Evolutionary conservation across 768 basidiomycete species (phyloP), one percentile per base, ranked within the genome.

Genomic region (Mrakia hoshinonis): DNA sequence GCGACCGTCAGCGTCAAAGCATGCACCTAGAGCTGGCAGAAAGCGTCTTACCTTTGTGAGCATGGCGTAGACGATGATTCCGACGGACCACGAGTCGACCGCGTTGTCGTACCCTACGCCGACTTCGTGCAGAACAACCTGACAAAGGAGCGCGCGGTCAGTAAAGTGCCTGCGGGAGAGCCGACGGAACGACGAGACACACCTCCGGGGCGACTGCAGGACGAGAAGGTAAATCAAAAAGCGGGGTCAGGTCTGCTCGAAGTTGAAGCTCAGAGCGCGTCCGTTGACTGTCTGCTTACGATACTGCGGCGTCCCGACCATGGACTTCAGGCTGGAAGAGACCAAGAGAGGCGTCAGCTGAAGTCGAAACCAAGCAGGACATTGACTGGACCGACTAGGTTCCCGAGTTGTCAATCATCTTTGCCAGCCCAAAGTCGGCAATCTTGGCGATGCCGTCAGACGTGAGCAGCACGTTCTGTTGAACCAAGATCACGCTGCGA

Each of bases 61-160:
- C 75, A 76, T 76, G 26, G 74, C 93, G 29, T 88, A 98, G 1
- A 97, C 85, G 67, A 98, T 96, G 26, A 96, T 92, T 7, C 96
- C 95, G 13, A 93, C 85, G 58, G 91, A 94, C 93, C 93, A 99
- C 74, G 91, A 92, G 77, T 99, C 96, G 63, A 98, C 96, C 24
- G 89, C 81, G 70, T 87, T 85, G 76, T 89, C 87, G 76, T 99
- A 98, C 3, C 93, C 94, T 0, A 74, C 75, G 10, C 76, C 74
- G 69, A 85, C 81, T 36, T 83, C 80, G 52, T 84, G 81, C 62
- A 97, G 89, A 39, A 99, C 91, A 75, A 97, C 94, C 70, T 79
- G 76, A 6, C 74, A 76, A 0, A 74, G 76, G 22, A 72, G 43
- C 6, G 43, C 43, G 43, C 15, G 43, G 43, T 43, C 43, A 43